phyloP scores from a whole-genome alignment of 192 early-diverging fungal species.

The Backusella tarrabulga region DNA sequence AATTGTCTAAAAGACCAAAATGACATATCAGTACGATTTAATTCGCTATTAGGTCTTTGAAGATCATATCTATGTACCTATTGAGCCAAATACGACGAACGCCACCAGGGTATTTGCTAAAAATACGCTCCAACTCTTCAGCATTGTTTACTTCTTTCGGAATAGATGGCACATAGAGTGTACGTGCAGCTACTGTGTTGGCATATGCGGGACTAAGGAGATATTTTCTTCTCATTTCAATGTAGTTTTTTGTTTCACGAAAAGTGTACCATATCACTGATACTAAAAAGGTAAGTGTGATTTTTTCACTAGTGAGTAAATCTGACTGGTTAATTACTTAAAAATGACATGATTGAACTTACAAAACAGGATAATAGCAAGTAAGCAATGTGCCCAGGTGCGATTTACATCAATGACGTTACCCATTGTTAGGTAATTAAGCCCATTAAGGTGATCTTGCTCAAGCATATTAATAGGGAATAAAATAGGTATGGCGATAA shows the following conservation, averaged over 20 bases:
- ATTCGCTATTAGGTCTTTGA: background rate
- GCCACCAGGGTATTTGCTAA: conserved; percentile 68
- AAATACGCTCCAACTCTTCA: conserved; percentile 47
- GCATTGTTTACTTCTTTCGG: conserved; percentile 57
- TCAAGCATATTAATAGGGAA: conserved; percentile 71
- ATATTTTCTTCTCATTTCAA: conserved; percentile 63
- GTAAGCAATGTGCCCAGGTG: conserved; percentile 71
- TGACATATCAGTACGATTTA: background rate
- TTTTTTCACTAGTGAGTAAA: background rate
- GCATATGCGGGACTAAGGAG: conserved; percentile 50
- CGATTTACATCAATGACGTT: conserved; percentile 58
- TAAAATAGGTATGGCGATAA: conserved; percentile 58
- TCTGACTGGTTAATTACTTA: background rate
- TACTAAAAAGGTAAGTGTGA: conserved; percentile 18
- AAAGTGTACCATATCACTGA: conserved; percentile 51
- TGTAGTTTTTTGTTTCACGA: conserved; percentile 57
- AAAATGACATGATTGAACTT: conserved; percentile 26
- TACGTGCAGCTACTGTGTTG: conserved; percentile 50
- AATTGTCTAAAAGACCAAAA: conserved; percentile 37
- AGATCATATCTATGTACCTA: conserved; percentile 33
- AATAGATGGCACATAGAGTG: conserved; percentile 70
- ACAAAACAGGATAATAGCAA: conserved; percentile 54
- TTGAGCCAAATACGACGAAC: conserved; percentile 63
- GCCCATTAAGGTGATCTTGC: conserved; percentile 43
- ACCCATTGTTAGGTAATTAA: conserved; percentile 64